Evolutionary conservation across 2,329 filamentous ascomycete species (phyloP).

Genomic region (Penicillium psychrosexuale): DNA sequence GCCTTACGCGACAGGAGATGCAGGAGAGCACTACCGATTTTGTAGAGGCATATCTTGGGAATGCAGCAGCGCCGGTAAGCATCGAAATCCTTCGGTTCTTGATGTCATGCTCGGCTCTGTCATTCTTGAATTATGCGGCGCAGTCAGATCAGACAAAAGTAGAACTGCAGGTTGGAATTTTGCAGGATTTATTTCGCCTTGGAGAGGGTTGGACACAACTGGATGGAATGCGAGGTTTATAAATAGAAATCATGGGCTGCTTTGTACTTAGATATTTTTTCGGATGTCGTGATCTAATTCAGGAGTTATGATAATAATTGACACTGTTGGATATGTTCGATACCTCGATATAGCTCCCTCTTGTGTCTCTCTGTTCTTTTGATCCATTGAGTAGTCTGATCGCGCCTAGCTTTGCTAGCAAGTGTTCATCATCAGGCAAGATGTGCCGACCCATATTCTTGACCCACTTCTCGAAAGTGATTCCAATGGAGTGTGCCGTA

Average conservation of each 20-base stretch:
- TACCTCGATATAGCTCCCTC: background rate
- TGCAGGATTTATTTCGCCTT: background rate
- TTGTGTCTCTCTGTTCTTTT: background rate
- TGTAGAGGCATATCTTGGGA: background rate
- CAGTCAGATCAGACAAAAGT: background rate
- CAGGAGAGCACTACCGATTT: background rate
- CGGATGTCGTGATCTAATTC: background rate
- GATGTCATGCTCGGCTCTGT: slow-evolving; percentile 2
- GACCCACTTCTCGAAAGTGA: background rate
- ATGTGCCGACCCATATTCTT: background rate
- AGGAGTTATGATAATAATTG: background rate
- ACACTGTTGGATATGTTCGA: background rate
- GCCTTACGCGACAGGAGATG: background rate
- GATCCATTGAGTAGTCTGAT: background rate
- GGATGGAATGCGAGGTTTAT: background rate
- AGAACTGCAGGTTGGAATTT: background rate
- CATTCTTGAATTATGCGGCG: background rate
- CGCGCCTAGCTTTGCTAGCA: background rate
- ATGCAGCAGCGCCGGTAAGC: background rate
- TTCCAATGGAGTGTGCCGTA: background rate
- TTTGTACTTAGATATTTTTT: background rate
- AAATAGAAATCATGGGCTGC: background rate
- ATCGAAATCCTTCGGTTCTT: background rate
- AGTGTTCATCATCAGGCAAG: background rate
- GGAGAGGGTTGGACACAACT: background rate